Base-by-base conservation (phyloP, 208 protist species). In the Tritrichomonas foetus region DNA sequence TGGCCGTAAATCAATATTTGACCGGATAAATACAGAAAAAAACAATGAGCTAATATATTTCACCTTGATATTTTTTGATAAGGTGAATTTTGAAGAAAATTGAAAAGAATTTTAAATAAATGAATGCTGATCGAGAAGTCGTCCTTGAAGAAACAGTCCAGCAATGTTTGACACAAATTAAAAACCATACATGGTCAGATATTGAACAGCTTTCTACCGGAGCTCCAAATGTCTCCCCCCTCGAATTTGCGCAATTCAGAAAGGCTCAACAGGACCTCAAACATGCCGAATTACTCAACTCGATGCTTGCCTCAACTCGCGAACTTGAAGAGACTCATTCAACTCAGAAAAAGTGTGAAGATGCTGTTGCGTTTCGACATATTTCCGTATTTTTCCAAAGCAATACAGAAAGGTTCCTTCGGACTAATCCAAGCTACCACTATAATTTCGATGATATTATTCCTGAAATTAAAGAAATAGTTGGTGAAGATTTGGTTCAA, bases 101-200 rank as follows among this genome's bases (percentile, higher is more conserved):
- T 61, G 16, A 22, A 61, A 22, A 16, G 16, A 61, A 61, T 22
- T 61, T 61, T 61, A 50, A 49, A 9, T 14, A 36, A 53, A 89
- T 89, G 78, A 89, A 89, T 89, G 47, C 78, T 20, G 78, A 89
- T 39, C 5, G 78, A 36, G 78, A 89, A 57, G 47, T 89, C 0
- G 41, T 89, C 3, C 39, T 89, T 33, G 78, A 89, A 57, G 78
- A 89, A n/a, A 57, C 78, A 55, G 11, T 89, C 14, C 78, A 89
- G 47, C 14, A 89, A 22, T 44, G n/a, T 14, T 39, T 89, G 3
- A 89, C 47, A 16, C 47, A 89, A 89, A 53, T 89, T 25, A 89
- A 89, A 57, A 55, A 20, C 0, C 47, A 89, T 36, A n/a, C 27
- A 39, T 89, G 78, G 78, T 20, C 47, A 47, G 78, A 53, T 33